phyloP scores from a whole-genome alignment of 1,284 basidiomycete genomes.

The Ganoderma sinense region DNA sequence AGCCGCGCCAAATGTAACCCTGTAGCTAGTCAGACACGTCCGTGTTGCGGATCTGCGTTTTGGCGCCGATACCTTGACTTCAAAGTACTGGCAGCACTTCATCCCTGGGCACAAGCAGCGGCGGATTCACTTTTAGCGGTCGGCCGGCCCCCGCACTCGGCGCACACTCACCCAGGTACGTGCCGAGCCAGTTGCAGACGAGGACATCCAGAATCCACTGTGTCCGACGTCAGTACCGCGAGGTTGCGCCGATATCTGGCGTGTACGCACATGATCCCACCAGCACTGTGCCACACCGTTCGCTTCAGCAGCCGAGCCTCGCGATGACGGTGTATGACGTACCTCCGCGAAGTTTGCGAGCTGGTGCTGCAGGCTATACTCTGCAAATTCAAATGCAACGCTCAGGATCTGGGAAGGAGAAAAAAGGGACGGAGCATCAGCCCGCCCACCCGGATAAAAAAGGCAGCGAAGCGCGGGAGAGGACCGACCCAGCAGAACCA shows the following conservation, averaged over 20 bases:
- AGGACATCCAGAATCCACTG: conserved; percentile 88
- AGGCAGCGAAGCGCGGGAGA: neutral
- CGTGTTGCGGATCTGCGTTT: neutral
- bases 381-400: conserved; percentile 85
- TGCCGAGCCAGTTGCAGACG: conserved; percentile 87
- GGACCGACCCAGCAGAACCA: conserved; percentile 86
- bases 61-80: conserved; percentile 70
- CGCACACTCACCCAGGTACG: conserved; percentile 68
- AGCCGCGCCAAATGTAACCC: conserved; percentile 87
- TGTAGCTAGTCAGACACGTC: conserved; percentile 38
- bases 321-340: conserved; percentile 37
- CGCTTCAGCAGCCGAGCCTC: conserved; percentile 15
- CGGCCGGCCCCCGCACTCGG: conserved; percentile 18
- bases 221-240: conserved; percentile 20
- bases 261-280: conserved; percentile 83
- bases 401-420: conserved; percentile 70
- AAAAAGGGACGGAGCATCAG: conserved; percentile 6
- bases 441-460: conserved; percentile 10
- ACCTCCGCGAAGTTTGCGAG: conserved; percentile 86
- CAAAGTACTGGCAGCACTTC: conserved; percentile 85
- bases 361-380: conserved; percentile 86
- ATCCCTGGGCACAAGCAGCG: conserved; percentile 59
- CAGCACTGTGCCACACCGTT: conserved; percentile 62
- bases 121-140: conserved; percentile 28
- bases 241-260: conserved; percentile 20